Evolutionary conservation across 2,329 filamentous ascomycete species (phyloP), one percentile per base, ranked within the genome.

Genomic region (Ophiostoma sp.): DNA sequence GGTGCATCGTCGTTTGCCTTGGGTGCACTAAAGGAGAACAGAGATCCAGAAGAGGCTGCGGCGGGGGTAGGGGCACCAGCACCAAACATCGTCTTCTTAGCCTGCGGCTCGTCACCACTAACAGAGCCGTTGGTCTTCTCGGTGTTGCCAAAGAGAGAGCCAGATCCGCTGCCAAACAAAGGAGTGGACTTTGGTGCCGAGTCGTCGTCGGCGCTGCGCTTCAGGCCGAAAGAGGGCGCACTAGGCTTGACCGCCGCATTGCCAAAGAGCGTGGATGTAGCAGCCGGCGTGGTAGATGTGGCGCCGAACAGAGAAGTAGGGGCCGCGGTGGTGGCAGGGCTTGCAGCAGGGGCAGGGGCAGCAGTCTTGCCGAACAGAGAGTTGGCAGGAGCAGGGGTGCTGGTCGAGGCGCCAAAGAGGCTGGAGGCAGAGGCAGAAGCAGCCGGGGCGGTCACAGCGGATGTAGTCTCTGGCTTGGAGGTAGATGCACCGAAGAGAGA

Each of bases 211-310:
- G 69, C 69, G 17, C 33, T 31, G 4, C 69, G 71, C 68, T 72
- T 73, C 60, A 23, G 48, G 1, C 66, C 66, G 10, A 57, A 68
- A 11, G 54, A 52, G 27, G 65, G 41, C 0, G 54, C 31, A 4
- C 64, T 62, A 3, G 72, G 33, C 69, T 79, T 79, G 2, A 76
- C 73, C 11, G 79, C 78, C 74, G 79, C 78, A 75, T 74, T 67
- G 73, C 80, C 81, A 73, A 83, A 83, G n/a, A 82, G 69, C 15
- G 75, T 80, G 31, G 76, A 75, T 3, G 79, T 75, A 70, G 77
- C 74, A 15, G 74, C 39, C 3, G 70, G 68, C 6, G 68, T 39
- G 36, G 27, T 65, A 8, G 70, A 39, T 44, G 70, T n/a, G 27
- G 70, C 23, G 23, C 70, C 65, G 35, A 69, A 71, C 27, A 70